A percentile compares a stretch with the other conserved stretches of the same genome.
These are phyloP conservation scores for Colletotrichum costaricense DNA, from an alignment of 2,329 filamentous ascomycete genomes.

Conservation along the genomic window DNA sequence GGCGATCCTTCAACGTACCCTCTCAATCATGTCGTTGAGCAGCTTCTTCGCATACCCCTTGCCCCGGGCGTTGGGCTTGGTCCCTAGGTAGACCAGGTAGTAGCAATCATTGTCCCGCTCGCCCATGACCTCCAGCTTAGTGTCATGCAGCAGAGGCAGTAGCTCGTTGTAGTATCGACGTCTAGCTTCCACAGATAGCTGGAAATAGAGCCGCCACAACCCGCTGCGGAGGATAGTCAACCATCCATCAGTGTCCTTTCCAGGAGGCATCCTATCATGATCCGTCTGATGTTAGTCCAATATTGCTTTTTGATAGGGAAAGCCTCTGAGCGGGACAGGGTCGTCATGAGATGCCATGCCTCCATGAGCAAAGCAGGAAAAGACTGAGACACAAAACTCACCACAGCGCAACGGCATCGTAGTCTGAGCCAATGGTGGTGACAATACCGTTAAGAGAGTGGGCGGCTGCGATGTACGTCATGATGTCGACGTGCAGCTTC, in stretches of 20 bases:
- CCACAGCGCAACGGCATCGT: constrained; percentile 84
- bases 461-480: constrained; percentile 81
- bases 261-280: constrained; percentile 76
- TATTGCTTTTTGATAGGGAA: not conserved
- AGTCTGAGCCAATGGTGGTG: constrained; percentile 79
- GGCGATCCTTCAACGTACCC: constrained; percentile 56
- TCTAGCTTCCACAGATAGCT: constrained; percentile 77
- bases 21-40: constrained; percentile 74
- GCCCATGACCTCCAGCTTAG: constrained; percentile 77
- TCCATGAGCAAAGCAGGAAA: not conserved
- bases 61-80: constrained; percentile 75
- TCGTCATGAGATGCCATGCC: too few relatives aligned
- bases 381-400: constrained; percentile 53
- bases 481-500: constrained; percentile 80
- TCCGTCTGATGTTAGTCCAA: constrained; percentile 32
- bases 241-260: constrained; percentile 78
- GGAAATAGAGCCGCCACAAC: constrained; percentile 81
- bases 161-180: constrained; percentile 83
- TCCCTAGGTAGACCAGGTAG: constrained; percentile 88
- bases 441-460: constrained; percentile 81
- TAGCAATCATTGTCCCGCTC: constrained; percentile 75
- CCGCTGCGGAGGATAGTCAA: constrained; percentile 79
- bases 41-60: constrained; percentile 80
- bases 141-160: constrained; percentile 78
- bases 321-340: not conserved